Evolutionary conservation across 2,329 filamentous ascomycete species (phyloP), one percentile per base, ranked within the genome.

Genomic region (Calycina herbarum): DNA sequence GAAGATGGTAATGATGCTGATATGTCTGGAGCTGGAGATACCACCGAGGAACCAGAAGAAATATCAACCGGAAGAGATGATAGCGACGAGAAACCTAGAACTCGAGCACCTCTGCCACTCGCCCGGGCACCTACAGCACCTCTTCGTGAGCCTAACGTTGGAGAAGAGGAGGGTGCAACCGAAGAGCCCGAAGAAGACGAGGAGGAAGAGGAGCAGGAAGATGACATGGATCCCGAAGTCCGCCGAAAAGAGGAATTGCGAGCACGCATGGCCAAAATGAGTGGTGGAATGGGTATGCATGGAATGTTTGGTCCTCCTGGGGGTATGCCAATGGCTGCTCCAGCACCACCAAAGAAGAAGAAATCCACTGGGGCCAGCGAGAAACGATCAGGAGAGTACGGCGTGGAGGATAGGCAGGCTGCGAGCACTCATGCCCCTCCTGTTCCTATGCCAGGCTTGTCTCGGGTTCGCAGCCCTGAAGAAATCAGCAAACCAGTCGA

Each of bases 211-310:
- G 86, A 86, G 2, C 87, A 87, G 24, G 90, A 93, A 38, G 92
- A 94, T 59, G 92, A 96, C 17, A 82, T 96, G 61, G 94, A 98
- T 73, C 93, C 93, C 0, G 95, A 99, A 77, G 84, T 92, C 27
- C 89, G 87, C 71, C 89, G 94, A 62, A 91, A 90, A 76, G 89
- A 97, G 79, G 94, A 97, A 76, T 83, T 99, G 38, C 88, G 95
- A 67, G 93, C 95, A 68, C 88, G 95, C 72, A 99, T 99, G 93
- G 95, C 95, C 57, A 97, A 97, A 80, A 95, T 99, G 90, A 96
- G 94, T 71, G 94, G 94, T 64, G 94, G 94, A 27, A 97, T 97
- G 92, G 93, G 93, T 58, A 96, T 98, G 90, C 88, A 93, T 76
- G 92, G 93, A 73, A 95, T 98, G 88, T 96, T 96, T 77, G 92